Percentiles rank a stretch among this genome's conserved stretches.
Evolutionary conservation across 345 rosid species (phyloP).

Genomic region (Camelina hispida): DNA sequence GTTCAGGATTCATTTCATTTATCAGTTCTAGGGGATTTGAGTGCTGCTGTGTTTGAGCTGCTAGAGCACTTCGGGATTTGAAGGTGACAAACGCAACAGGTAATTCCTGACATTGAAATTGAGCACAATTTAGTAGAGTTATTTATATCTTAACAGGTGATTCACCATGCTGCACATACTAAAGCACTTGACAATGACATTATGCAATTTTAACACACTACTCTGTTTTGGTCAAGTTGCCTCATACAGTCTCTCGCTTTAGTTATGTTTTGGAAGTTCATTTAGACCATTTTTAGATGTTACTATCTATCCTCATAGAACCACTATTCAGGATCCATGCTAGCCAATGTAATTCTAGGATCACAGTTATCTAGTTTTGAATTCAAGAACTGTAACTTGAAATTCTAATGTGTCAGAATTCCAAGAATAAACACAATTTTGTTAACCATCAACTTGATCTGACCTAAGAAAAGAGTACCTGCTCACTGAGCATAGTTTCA

Average conservation of each 20-base stretch:
- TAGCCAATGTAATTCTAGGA: not conserved
- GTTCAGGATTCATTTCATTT: conserved; percentile 86
- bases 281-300: not conserved
- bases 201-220: conserved; percentile 4
- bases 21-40: conserved; percentile 74
- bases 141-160: not conserved
- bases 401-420: not conserved
- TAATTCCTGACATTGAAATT: conserved; percentile 60
- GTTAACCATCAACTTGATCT: conserved; percentile 14
- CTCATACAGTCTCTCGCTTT: conserved; percentile 20
- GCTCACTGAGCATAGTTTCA: conserved; percentile 59
- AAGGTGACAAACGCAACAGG: conserved; percentile 85
- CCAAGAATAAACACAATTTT: not conserved
- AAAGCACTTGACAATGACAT: too few species aligned
- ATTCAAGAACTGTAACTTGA: not conserved
- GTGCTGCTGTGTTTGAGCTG: conserved; percentile 87
- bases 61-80: conserved; percentile 69
- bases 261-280: not conserved
- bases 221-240: conserved; percentile 6
- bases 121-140: not conserved
- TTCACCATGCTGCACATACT: not conserved
- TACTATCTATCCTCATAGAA: not conserved
- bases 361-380: conserved; percentile 2
- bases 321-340: conserved; percentile 11
- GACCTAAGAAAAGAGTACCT: conserved; percentile 51